Base-by-base conservation (phyloP, 2,329 filamentous ascomycete species). In the Didymella pinodella region DNA sequence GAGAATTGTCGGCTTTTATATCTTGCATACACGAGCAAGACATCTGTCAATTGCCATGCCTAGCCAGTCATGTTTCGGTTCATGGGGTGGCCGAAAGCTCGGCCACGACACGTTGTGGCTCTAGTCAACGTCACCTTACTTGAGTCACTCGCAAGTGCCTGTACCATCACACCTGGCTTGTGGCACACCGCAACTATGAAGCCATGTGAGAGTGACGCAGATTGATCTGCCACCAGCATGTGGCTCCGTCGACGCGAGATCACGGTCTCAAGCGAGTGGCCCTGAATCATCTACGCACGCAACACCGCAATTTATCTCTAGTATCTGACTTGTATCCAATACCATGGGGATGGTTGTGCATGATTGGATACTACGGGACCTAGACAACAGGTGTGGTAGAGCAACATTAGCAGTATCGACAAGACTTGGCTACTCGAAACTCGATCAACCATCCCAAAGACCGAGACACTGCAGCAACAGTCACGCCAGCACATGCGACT, bases 361-460 rank as follows among this genome's bases (percentile, higher is more conserved):
- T 28, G 32, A 20, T 59, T n/a, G 41, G 20, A 54, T 55, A 43
- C 51, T 45, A 52, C 18, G 47, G 57, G 48, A 45, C 48, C 41
- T 34, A 45, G 32, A 44, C 34, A 96, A 75, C 90, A 90, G 28
- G 93, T 96, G 61, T 96, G 92, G 81, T 95, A 96, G 79, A 90
- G 95, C 72, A 92, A 96, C 74, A 81, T 97, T 11, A 84, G 88
- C 0, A 80, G 86, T 48, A 52, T 52, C 22, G 40, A 52, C 44
- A 26, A 18, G 44, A 26, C 46, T 59, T 32, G 32, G 26, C 50
- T 41, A 7, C 40, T 40, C 50, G 50, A 54, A 59, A 59, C 56
- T 31, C 46, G 18, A 28, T 50, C 56, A 59, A 38, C 48, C 46
- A 54, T 7, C 34, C 43, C 40, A 47, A n/a, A n/a, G 38, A 18